Evolutionary conservation across 2,329 filamentous ascomycete species (phyloP).

Genomic region (Penicillium sp.): DNA sequence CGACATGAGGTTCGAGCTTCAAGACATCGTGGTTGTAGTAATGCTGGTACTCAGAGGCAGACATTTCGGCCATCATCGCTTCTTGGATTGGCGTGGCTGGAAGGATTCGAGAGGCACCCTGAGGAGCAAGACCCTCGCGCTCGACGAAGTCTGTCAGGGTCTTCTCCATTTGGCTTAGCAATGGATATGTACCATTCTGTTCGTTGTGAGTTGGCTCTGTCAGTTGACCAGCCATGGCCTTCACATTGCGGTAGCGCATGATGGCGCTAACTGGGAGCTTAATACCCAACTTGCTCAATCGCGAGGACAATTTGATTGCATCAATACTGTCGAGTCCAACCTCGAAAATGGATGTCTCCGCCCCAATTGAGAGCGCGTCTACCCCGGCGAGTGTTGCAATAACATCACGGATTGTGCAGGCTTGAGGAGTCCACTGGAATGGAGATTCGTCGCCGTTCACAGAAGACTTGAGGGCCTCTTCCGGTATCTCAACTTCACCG

Average conservation of each 20-base stretch:
- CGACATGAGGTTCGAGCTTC: slow-evolving; percentile 51
- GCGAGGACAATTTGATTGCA: slow-evolving; percentile 73
- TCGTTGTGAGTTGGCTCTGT: slow-evolving; percentile 20
- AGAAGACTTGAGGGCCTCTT: background rate
- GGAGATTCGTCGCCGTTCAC: background rate
- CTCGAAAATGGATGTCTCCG: slow-evolving; percentile 65
- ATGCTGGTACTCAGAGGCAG: slow-evolving; percentile 63
- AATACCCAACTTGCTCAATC: slow-evolving; percentile 58
- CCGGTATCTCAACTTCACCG: background rate
- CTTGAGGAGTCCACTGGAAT: slow-evolving; percentile 57
- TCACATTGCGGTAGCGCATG: slow-evolving; percentile 65
- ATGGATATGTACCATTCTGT: slow-evolving; percentile 17
- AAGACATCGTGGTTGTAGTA: slow-evolving; percentile 87
- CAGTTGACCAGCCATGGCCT: slow-evolving; percentile 48
- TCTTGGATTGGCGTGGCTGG: slow-evolving; percentile 82
- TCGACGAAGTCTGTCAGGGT: slow-evolving; percentile 40
- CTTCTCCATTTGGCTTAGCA: slow-evolving; percentile 18
- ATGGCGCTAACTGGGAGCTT: slow-evolving; percentile 67
- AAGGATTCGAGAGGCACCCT: slow-evolving; percentile 54
- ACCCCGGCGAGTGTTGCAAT: slow-evolving; percentile 59
- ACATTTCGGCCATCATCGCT: slow-evolving; percentile 76
- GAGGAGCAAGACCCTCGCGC: slow-evolving; percentile 32
- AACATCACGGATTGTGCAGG: slow-evolving; percentile 53
- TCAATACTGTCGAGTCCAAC: slow-evolving; percentile 91
- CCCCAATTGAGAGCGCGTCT: slow-evolving; percentile 48